Base-by-base conservation (phyloP, 805 yeast genomes). In the Metschnikowia baotianmanensis region DNA sequence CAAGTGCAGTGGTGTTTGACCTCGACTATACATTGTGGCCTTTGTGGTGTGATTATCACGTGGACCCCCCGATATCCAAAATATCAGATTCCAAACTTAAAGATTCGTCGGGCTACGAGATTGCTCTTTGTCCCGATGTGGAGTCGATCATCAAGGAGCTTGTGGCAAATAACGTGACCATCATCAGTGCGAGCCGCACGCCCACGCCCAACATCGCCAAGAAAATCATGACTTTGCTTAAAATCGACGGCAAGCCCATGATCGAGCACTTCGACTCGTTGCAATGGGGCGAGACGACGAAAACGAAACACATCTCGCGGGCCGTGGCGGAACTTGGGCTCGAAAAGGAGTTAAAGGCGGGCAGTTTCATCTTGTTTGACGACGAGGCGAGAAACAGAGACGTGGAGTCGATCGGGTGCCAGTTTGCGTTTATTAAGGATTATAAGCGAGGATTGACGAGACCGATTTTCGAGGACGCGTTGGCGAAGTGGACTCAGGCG, bases 21-120 rank as follows among this genome's bases (percentile, higher is more conserved):
- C 62, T 84, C 31, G 93, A 84, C 57, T 84, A 80, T 54, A 84
- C 93, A 0, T 60, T 84, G 24, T 84, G 93, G 93, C 90, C 85
- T 37, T 79, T 82, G 46, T 84, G 90, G 90, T 83, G 90, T 59
- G 90, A 84, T 52, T 83, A 87, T 1, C 90, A 84, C 53, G 69
- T 85, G 16, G 58, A 68, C 2, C 63, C 77, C 6, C 90, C 90
- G 2, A 19, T 58, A 6, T 46, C 40, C 30, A 30, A 40, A 2
- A 34, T 41, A 1, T 35, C 62, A 12, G 62, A 62, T 10, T 52
- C 59, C 12, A 53, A 60, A 4, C 67, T 82, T 2, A 62, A 67
- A 1, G 91, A 84, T 52, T 62, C 67, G 35, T 57, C 68, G 43
- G 87, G 87, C 0, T 77, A 66, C 49, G 64, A 71, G 30, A 63